Evolutionary conservation across 2,329 filamentous ascomycete genomes (phyloP).

Genomic region (Dissoconium aciculare): DNA sequence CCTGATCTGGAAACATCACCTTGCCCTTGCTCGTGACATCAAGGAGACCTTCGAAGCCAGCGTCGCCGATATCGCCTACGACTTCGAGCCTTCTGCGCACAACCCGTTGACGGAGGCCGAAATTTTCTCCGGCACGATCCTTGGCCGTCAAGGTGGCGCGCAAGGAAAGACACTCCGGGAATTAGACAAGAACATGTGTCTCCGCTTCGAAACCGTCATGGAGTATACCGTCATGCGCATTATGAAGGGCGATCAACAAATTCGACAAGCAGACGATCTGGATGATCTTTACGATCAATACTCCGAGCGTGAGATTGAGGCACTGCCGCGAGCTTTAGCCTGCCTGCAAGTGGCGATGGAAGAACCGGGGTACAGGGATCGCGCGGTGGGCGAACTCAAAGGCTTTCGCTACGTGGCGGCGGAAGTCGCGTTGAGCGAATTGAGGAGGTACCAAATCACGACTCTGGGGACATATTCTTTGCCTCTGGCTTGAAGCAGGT

Average conservation of each 20-base stretch:
- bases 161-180: constrained; percentile 23
- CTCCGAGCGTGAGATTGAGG: constrained; percentile 25
- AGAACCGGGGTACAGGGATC: constrained; percentile 6
- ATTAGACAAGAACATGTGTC: constrained; percentile 24
- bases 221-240: constrained; percentile 31
- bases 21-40: constrained; percentile 27
- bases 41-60: constrained; percentile 39
- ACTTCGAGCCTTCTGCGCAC: constrained; percentile 28
- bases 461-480: constrained; percentile 9
- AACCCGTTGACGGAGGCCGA: constrained; percentile 36
- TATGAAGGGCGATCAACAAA: constrained; percentile 23
- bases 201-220: constrained; percentile 29
- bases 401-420: constrained; percentile 42
- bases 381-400: constrained; percentile 18
- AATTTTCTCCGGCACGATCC: constrained; percentile 43
- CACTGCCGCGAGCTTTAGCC: constrained; percentile 36
- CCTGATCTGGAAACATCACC: constrained; percentile 26
- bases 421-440: constrained; percentile 35
- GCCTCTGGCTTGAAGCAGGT: constrained; percentile 3
- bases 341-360: constrained; percentile 32
- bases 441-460: constrained; percentile 24
- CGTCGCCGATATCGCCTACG: constrained; percentile 34
- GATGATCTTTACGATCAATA: constrained; percentile 13
- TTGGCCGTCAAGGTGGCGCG: constrained; percentile 32
- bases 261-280: constrained; percentile 14